Percentiles rank a stretch among this genome's conserved stretches.
phyloP scores from a whole-genome alignment of 192 early-diverging fungal species.

The Backusella parvicylindrica region DNA sequence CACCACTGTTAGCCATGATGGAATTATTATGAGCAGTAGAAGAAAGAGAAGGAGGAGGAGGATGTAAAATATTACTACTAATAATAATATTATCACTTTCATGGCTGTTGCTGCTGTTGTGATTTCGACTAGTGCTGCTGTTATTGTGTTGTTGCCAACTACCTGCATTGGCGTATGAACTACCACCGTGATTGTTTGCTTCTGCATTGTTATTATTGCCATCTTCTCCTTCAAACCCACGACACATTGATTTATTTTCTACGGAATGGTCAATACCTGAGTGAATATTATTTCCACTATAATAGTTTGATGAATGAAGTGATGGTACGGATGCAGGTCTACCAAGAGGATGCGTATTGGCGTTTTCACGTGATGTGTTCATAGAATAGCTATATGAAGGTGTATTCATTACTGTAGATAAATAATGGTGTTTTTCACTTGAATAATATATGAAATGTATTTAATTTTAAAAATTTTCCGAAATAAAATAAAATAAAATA shows the following conservation, averaged over 20 bases:
- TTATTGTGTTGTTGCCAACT: constrained; percentile 17
- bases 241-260: neutral
- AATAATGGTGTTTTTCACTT: neutral
- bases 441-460: neutral
- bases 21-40: constrained; percentile 5
- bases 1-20: constrained; percentile 1
- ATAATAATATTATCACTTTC: constrained; percentile 7
- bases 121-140: constrained; percentile 7
- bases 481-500: constrained; percentile 3
- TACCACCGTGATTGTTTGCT: neutral
- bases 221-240: neutral
- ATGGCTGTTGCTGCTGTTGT: neutral
- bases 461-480: neutral
- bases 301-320: neutral
- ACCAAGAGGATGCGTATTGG: constrained; percentile 15
- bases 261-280: neutral
- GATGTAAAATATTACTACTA: neutral
- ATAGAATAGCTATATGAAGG: constrained; percentile 6
- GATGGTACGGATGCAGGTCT: constrained; percentile 11
- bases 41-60: neutral
- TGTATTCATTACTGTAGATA: neutral
- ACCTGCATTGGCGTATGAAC: constrained; percentile 19
- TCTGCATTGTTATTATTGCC: constrained; percentile 6
- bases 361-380: constrained; percentile 10
- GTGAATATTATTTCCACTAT: neutral